Evolutionary conservation across 2,329 filamentous ascomycete species (phyloP), one percentile per base, ranked within the genome.

Genomic region (Xylogone sp.): DNA sequence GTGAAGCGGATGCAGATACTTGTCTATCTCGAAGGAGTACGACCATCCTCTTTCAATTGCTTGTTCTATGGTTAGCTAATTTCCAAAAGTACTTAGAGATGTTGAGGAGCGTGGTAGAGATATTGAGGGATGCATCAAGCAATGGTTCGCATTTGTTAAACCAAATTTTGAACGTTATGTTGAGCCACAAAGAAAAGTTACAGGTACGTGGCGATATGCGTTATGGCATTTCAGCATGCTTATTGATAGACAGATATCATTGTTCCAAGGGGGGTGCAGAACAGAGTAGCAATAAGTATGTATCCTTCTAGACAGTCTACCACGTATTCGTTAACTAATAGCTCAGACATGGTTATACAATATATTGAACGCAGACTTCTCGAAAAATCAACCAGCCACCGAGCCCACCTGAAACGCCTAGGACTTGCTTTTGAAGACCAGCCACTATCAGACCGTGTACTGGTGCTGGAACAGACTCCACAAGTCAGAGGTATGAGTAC

Each of bases 81-180:
- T 20, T 27, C 8, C 50, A 18, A 42, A 27, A 59, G 49, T 59
- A 95, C 59, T 75, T 90, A 87, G 94, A 64, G 94, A 99, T 71
- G 90, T 97, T 20, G 83, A 83, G 61, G 90, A 96, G 62, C 84
- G 94, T 63, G 93, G 89, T 2, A 82, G 94, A 65, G 93, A 96
- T 64, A 88, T 97, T 51, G 88, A 97, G 66, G 94, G 94, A 42
- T 93, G 92, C 64, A 92, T 99, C 68, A 97, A 97, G 70, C 94
- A 99, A 69, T 99, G 94, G 94, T 97, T 97, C 68, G 75, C 75
- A 10, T 99, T 88, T 66, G 94, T 99, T 43, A 99, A 99, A 71
- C 94, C 94, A 2, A 97, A 97, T 65, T 97, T 95, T 63, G 88
- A 93, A 68, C 90, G 87, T 77, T 97, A 83, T 65, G 94, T 99